Percentiles rank a stretch among this genome's conserved stretches.
Evolutionary conservation across 1,139 yeast species (phyloP).

Genomic region (Nakaseomyces kungkrabaensis): DNA sequence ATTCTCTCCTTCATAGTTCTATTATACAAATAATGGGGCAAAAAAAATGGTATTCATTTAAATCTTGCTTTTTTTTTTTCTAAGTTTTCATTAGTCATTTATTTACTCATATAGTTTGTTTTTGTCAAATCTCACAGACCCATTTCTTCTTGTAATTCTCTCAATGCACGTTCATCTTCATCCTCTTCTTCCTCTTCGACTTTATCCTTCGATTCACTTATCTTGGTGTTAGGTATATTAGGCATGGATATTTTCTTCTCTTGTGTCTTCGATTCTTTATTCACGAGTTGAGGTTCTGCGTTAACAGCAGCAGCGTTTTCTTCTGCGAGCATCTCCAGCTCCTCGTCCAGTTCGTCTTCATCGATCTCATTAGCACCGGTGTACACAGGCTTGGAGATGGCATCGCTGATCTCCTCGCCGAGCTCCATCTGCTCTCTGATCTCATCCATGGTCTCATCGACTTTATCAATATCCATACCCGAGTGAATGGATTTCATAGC

Average conservation of each 20-base stretch:
- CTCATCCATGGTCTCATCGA: conserved; percentile 97
- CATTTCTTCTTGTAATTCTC: conserved; percentile 90
- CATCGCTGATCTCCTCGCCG: conserved; percentile 92
- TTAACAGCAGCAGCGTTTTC: conserved; percentile 53
- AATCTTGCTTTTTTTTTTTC: neutral
- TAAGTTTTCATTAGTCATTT: no score
- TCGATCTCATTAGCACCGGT: conserved; percentile 65
- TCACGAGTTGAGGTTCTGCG: conserved; percentile 16
- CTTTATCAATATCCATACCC: conserved; percentile 90
- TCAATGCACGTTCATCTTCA: conserved; percentile 85
- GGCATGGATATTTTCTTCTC: conserved; percentile 31
- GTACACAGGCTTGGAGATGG: conserved; percentile 86
- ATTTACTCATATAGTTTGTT: no score
- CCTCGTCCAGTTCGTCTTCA: conserved; percentile 84
- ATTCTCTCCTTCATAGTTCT: no score
- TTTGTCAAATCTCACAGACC: conserved; percentile 43
- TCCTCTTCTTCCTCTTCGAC: conserved; percentile 51
- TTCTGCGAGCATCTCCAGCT: conserved; percentile 77
- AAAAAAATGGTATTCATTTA: no score
- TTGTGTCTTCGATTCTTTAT: conserved; percentile 13
- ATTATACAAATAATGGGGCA: no score
- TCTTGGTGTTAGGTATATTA: conserved; percentile 29
- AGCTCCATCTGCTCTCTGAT: conserved; percentile 93
- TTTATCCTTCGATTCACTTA: conserved; percentile 10
- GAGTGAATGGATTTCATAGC: conserved; percentile 97